A percentile compares a stretch with the other conserved stretches of the same genome.
Evolutionary conservation across 306 rosid species (phyloP).

Genomic region (Biancaea sappan): DNA sequence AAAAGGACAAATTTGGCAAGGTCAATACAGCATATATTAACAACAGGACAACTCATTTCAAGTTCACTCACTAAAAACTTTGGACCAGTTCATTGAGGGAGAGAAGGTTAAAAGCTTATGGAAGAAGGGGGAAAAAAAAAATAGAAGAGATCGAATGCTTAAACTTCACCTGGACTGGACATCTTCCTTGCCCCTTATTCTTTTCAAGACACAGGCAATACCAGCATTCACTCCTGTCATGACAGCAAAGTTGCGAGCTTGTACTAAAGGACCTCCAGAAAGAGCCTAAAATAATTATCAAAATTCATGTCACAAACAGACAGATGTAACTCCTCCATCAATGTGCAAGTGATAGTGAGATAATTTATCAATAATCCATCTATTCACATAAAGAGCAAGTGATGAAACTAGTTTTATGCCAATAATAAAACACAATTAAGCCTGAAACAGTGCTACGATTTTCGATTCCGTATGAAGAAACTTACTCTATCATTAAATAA

Average conservation of each 20-base stretch:
- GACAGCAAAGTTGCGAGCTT: conserved; percentile 97
- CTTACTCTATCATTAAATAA: not conserved
- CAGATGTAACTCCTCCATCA: not conserved
- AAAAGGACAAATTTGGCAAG: not conserved
- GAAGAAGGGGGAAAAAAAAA: not conserved
- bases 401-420: not conserved
- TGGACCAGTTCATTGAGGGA: not conserved
- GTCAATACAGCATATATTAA: not conserved
- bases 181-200: conserved; percentile 95
- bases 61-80: not conserved
- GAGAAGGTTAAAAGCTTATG: not conserved
- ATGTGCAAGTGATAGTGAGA: not conserved
- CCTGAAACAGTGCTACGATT: not conserved
- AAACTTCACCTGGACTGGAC: conserved; percentile 78
- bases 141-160: not conserved
- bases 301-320: not conserved
- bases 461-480: not conserved
- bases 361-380: not conserved
- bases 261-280: conserved; percentile 84
- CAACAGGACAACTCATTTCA: not conserved
- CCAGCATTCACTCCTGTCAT: conserved; percentile 99
- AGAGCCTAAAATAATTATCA: conserved; percentile 60
- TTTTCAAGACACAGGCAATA: conserved; percentile 85
- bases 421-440: not conserved
- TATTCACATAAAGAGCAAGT: not conserved